These are phyloP conservation scores for Lachnellula cervina DNA, from an alignment of 2,329 filamentous ascomycete species.

Conservation along the genomic window DNA sequence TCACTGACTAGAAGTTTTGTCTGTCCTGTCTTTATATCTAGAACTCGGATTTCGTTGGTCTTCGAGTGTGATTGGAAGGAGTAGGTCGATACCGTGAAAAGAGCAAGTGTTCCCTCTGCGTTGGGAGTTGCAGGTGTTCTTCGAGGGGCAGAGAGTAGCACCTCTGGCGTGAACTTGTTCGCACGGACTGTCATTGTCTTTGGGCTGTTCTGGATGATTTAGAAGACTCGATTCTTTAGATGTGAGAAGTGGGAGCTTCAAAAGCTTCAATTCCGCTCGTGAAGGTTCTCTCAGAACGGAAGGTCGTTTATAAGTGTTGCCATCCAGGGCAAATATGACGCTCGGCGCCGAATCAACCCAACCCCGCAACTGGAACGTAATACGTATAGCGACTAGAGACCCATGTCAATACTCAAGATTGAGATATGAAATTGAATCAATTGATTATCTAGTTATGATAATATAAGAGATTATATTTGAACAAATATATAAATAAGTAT, in stretches of 20 bases:
- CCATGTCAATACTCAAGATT: background rate
- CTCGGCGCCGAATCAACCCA: background rate
- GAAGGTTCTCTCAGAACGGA: background rate
- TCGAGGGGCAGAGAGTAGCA: slow-evolving; percentile 70
- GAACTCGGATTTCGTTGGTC: slow-evolving; percentile 61
- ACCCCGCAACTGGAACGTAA: background rate
- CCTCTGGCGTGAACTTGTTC: slow-evolving; percentile 69
- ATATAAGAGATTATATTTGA: no score
- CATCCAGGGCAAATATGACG: background rate
- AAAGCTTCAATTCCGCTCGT: background rate
- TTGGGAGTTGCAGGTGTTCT: slow-evolving; percentile 69
- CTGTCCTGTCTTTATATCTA: slow-evolving; percentile 64
- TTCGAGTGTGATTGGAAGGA: slow-evolving; percentile 72
- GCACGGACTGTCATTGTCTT: slow-evolving; percentile 62
- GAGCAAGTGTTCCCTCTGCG: slow-evolving; percentile 54
- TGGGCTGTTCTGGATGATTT: background rate
- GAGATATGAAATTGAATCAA: background rate
- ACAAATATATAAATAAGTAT: no score
- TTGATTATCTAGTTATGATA: background rate
- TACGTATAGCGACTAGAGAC: background rate
- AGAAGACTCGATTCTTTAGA: background rate
- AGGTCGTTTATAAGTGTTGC: background rate
- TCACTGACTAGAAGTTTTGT: slow-evolving; percentile 63
- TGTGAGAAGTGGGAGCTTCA: background rate
- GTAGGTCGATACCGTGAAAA: slow-evolving; percentile 71